phyloP scores from a whole-genome alignment of 345 rosid species.

The Gossypium stocksii region DNA sequence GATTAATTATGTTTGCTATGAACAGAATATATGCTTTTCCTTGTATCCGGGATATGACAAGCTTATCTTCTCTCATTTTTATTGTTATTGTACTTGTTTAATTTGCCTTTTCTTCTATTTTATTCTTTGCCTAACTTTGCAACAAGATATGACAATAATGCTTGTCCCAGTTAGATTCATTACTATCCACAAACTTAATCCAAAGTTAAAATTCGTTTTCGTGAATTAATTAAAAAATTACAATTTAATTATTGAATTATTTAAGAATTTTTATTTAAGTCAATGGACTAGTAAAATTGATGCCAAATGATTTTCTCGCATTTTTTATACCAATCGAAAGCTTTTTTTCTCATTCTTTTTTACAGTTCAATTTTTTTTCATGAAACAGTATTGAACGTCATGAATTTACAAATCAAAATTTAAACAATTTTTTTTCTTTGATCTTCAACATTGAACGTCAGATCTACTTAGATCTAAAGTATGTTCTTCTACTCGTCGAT shows the following conservation, averaged over 20 bases:
- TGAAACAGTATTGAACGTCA: too few species aligned
- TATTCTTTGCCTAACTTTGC: not conserved
- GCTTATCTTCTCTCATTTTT: not conserved
- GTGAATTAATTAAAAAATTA: too few species aligned
- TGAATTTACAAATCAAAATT: rapidly evolving
- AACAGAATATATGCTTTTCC: not conserved
- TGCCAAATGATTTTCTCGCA: too few species aligned
- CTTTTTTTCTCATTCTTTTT: rapidly evolving
- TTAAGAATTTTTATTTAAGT: too few species aligned
- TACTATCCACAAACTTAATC: not conserved
- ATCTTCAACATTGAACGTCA: too few species aligned
- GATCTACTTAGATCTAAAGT: too few species aligned
- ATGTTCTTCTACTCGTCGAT: too few species aligned
- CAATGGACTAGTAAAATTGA: too few species aligned
- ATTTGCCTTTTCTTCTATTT: not conserved
- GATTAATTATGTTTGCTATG: not conserved
- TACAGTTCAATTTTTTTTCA: too few species aligned
- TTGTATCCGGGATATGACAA: not conserved
- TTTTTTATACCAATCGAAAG: too few species aligned
- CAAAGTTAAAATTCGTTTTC: not conserved
- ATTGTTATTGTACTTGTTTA: not conserved
- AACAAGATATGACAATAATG: not conserved
- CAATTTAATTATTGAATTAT: too few species aligned
- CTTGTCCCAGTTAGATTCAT: not conserved
- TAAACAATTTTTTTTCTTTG: too few species aligned